These are phyloP conservation scores for Castanospermum australe DNA, from an alignment of 306 rosid species.

Conservation along the genomic window DNA sequence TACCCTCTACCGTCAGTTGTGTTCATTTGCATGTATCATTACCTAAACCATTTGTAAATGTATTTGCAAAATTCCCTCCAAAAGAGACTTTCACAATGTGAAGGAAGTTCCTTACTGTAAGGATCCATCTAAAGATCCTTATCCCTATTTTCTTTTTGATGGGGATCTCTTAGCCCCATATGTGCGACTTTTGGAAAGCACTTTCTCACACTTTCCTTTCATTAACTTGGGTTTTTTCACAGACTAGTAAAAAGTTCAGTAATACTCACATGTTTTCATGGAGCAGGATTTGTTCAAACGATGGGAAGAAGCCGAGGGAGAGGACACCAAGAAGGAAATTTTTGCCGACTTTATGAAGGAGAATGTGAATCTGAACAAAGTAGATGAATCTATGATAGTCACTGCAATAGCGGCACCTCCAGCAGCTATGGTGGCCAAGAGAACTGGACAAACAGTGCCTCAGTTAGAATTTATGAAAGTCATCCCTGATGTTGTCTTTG, in stretches of 20 bases:
- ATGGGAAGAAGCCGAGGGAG: constrained; percentile 13
- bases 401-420: constrained; percentile 67
- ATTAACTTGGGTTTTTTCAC: neutral
- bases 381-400: constrained; percentile 44
- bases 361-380: constrained; percentile 37
- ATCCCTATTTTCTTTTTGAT: no score
- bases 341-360: constrained; percentile 34
- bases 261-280: neutral
- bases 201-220: neutral
- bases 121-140: neutral
- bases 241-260: neutral
- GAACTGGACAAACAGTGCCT: constrained; percentile 50
- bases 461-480: constrained; percentile 51
- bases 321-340: neutral
- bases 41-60: neutral
- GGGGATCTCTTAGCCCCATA: no score
- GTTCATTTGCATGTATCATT: neutral
- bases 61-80: no score
- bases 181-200: neutral
- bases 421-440: constrained; percentile 61
- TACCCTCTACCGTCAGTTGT: neutral
- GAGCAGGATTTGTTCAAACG: constrained; percentile 13
- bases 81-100: no score
- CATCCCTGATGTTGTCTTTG: constrained; percentile 69
- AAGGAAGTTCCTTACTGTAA: no score